These are phyloP conservation scores for Lichina pygmaea DNA, from an alignment of 495 filamentous ascomycete species.

Conservation along the genomic window DNA sequence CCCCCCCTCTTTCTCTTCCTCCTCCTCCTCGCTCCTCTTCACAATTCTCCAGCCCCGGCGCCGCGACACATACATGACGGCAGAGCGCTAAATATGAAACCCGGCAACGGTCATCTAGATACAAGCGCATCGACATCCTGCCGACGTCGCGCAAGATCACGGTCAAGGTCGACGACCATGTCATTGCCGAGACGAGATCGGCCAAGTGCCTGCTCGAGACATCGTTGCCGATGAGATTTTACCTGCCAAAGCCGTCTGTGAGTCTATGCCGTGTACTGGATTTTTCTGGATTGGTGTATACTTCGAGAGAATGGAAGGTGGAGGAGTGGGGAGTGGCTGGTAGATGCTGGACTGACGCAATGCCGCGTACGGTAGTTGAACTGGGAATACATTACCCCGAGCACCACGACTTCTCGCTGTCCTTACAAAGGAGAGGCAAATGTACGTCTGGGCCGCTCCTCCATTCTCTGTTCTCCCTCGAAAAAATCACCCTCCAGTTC, in stretches of 20 bases:
- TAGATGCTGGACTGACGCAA: background rate
- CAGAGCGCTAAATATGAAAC: background rate
- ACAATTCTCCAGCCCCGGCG: too few relatives aligned
- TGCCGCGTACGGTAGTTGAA: constrained; percentile 3
- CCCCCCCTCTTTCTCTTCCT: too few relatives aligned
- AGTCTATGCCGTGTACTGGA: background rate
- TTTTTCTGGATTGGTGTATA: too few relatives aligned
- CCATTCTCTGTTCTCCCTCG: background rate
- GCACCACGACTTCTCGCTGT: constrained; percentile 18
- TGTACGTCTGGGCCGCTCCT: background rate
- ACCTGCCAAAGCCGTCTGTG: constrained; percentile 20
- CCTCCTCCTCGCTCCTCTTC: too few relatives aligned
- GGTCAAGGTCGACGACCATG: constrained; percentile 18
- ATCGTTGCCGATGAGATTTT: constrained; percentile 21
- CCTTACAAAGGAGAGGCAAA: constrained; percentile 31
- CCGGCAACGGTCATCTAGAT: constrained; percentile 2
- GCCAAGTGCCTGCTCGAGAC: constrained; percentile 24
- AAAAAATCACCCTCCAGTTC: background rate
- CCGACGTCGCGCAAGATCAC: constrained; percentile 19
- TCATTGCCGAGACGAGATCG: constrained; percentile 16
- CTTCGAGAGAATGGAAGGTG: too few relatives aligned
- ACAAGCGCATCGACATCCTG: constrained; percentile 30
- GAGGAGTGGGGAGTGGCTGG: too few relatives aligned
- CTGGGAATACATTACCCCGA: constrained; percentile 13
- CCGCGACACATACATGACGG: too few relatives aligned